phyloP scores from a whole-genome alignment of 176 grass and related monocot species.

The Miscanthus lutarioriparius region DNA sequence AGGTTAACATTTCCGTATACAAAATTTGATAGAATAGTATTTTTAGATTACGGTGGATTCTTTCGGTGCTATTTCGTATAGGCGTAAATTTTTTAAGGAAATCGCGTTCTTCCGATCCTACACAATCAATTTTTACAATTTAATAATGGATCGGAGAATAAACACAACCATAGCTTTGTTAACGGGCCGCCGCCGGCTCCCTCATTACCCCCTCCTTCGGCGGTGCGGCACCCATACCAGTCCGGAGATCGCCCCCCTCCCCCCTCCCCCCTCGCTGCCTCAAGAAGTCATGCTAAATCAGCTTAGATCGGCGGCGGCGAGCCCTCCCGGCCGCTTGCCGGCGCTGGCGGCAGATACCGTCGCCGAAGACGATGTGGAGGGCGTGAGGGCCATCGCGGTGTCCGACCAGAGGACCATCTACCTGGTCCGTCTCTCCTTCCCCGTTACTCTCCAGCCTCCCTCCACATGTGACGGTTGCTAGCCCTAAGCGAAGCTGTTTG shows the following conservation, averaged over 20 bases:
- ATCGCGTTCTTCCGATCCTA: too few species aligned
- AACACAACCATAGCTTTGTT: too few species aligned
- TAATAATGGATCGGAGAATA: too few species aligned
- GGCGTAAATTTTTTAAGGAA: too few species aligned
- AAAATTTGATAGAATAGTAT: too few species aligned
- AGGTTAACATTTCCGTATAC: too few species aligned
- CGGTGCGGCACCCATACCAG: too few species aligned
- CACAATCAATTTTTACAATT: too few species aligned
- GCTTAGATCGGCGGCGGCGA: slow-evolving; percentile 9
- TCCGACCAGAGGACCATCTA: slow-evolving; percentile 83
- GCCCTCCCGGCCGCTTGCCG: not conserved
- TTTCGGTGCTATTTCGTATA: too few species aligned
- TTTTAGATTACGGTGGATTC: too few species aligned
- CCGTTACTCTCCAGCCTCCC: not conserved
- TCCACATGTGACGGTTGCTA: slow-evolving; percentile 1
- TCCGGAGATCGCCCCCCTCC: not conserved
- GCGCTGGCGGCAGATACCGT: not conserved
- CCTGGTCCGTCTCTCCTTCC: slow-evolving; percentile 44
- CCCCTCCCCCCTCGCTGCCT: not conserved
- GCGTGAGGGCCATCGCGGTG: slow-evolving; percentile 41
- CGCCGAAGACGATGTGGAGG: slow-evolving; percentile 28
- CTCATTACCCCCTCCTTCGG: too few species aligned
- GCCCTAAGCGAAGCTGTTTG: not conserved
- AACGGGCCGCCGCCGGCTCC: too few species aligned
- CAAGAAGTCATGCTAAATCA: slow-evolving; percentile 20